phyloP scores from a whole-genome alignment of 2,329 filamentous ascomycete genomes.

The Exophiala sp. region DNA sequence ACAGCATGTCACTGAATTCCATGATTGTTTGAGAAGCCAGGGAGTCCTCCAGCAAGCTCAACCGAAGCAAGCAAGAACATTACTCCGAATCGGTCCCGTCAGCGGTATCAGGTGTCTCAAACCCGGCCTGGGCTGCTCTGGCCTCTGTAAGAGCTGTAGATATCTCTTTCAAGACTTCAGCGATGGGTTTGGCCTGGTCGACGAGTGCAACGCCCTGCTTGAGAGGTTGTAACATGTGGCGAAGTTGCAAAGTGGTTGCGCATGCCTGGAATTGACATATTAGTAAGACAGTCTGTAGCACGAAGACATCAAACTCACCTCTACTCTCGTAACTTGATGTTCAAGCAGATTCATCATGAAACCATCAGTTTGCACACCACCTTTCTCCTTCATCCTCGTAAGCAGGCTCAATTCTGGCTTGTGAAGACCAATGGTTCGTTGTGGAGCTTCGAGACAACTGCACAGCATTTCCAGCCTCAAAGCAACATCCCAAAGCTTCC shows the following conservation, averaged over 20 bases:
- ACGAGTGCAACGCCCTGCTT: conserved; percentile 60
- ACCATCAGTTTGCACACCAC: conserved; percentile 81
- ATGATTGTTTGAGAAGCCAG: too few species aligned
- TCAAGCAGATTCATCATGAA: conserved; percentile 88
- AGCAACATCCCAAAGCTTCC: conserved; percentile 85
- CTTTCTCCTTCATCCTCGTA: conserved; percentile 67
- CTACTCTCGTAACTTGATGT: conserved; percentile 91
- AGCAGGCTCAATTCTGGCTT: conserved; percentile 79
- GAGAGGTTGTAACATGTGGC: conserved; percentile 73
- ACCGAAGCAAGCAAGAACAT: background rate
- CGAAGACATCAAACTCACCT: conserved; percentile 59
- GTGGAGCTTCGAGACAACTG: conserved; percentile 71
- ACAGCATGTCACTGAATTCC: too few species aligned
- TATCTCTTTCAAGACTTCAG: conserved; percentile 55
- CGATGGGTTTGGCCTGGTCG: conserved; percentile 74
- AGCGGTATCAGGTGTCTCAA: conserved; percentile 13
- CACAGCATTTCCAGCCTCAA: conserved; percentile 91
- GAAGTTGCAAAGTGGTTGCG: conserved; percentile 71
- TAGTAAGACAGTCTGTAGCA: conserved; percentile 16
- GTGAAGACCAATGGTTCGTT: conserved; percentile 57
- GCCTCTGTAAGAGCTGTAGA: conserved; percentile 12
- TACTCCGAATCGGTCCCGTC: conserved; percentile 13
- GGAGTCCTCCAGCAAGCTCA: background rate
- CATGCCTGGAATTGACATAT: conserved; percentile 59
- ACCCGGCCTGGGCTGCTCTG: conserved; percentile 1